phyloP scores from a whole-genome alignment of 1,139 yeast species.

The Geotrichum citri-aurantii region DNA sequence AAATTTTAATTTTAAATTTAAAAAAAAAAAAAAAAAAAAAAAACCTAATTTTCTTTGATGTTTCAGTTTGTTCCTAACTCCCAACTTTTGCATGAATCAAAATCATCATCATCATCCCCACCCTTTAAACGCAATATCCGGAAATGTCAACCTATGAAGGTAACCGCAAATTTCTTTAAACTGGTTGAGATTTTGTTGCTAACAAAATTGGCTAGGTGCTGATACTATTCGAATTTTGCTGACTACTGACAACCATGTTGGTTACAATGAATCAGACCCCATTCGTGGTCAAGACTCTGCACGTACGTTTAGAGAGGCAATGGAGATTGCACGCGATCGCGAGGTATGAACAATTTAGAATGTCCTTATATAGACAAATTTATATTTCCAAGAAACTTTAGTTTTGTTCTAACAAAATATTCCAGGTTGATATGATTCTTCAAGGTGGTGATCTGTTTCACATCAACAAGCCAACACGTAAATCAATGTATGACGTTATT shows the following conservation, averaged over 20 bases:
- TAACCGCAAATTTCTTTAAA: not conserved
- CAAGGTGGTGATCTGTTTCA: constrained; percentile 95
- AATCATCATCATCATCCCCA: not conserved
- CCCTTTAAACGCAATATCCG: not conserved
- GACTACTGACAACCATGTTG: constrained; percentile 96
- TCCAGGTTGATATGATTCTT: constrained; percentile 69
- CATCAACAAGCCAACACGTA: constrained; percentile 80
- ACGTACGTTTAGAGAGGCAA: constrained; percentile 78
- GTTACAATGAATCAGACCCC: constrained; percentile 84
- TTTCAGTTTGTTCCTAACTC: not conserved
- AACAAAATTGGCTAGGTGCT: constrained; percentile 17
- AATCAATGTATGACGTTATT: constrained; percentile 80
- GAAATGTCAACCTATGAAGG: not conserved
- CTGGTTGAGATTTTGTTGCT: not conserved
- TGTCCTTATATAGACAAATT: not conserved
- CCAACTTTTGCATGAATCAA: not conserved
- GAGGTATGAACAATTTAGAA: constrained; percentile 40
- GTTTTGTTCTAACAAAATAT: not conserved
- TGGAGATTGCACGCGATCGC: constrained; percentile 59
- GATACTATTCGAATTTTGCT: constrained; percentile 71
- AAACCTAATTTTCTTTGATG: too few relatives aligned
- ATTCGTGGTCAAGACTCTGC: constrained; percentile 88
- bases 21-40: not conserved
- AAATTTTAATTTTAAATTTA: not conserved
- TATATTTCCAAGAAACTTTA: not conserved